Conservation (phyloP, 805 yeast genomes). For the Spathaspora arborariae region DNA sequence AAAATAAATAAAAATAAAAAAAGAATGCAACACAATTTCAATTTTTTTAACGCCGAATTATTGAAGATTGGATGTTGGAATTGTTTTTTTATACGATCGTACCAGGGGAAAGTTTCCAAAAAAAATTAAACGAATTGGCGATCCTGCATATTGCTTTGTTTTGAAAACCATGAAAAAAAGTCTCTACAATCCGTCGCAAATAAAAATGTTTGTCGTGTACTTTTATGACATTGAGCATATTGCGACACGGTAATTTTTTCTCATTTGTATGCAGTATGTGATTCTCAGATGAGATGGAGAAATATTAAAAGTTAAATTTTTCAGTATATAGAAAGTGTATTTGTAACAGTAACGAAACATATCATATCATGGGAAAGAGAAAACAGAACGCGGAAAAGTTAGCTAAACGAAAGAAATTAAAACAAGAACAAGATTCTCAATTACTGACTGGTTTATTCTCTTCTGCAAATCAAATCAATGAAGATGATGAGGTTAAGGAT, state of each 20-base stretch:
- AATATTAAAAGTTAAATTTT: not conserved
- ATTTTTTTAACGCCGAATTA: not conserved
- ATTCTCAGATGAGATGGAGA: not conserved
- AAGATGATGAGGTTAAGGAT: constrained; percentile 16
- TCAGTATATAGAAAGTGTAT: not conserved
- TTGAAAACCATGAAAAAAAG: not conserved
- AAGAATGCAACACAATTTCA: not conserved
- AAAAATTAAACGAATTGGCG: not conserved
- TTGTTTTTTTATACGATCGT: constrained; percentile 11
- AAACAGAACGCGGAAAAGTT: constrained; percentile 17
- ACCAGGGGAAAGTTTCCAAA: not conserved
- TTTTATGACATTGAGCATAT: not conserved
- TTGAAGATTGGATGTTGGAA: constrained; percentile 1
- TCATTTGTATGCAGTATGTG: not conserved
- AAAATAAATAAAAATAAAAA: not conserved
- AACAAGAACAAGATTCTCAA: constrained; percentile 39
- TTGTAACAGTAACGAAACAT: no score
- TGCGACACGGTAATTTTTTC: not conserved
- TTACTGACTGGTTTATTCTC: constrained; percentile 35
- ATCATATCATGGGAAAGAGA: constrained; percentile 29
- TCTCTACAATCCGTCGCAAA: not conserved
- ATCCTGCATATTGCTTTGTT: not conserved
- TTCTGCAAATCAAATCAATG: constrained; percentile 2
- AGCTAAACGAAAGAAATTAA: constrained; percentile 29
- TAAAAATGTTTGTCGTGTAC: not conserved